A percentile compares a stretch with the other conserved stretches of the same genome.
phyloP scores from a whole-genome alignment of 257 asterid genomes.

The Echites panduratus region DNA sequence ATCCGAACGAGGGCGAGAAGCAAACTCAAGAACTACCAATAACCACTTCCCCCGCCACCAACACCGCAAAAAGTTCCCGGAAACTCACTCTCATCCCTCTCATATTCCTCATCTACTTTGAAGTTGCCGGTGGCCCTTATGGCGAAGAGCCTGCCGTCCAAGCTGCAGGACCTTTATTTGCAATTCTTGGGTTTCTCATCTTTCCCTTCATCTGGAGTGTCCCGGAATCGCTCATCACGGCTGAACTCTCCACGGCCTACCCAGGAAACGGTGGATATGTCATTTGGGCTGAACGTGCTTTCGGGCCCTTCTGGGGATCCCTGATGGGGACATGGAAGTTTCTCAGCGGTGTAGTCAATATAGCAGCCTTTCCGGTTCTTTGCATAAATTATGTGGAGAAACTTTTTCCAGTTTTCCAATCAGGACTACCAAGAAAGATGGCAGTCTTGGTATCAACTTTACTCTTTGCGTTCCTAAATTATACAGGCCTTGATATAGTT shows the following conservation, averaged over 20 bases:
- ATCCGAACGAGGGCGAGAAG: not conserved
- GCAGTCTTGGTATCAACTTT: slow-evolving; percentile 47
- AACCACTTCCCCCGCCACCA: no score
- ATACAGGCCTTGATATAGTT: slow-evolving; percentile 57
- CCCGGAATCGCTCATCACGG: no score
- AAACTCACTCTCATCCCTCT: no score
- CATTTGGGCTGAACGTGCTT: slow-evolving; percentile 92
- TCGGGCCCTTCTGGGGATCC: slow-evolving; percentile 81
- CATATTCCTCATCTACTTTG: no score
- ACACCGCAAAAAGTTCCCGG: no score
- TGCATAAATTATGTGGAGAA: slow-evolving; percentile 50
- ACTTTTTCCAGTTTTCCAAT: slow-evolving; percentile 45
- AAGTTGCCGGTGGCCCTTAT: no score
- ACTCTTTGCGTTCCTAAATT: slow-evolving; percentile 39
- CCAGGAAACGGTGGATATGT: no score
- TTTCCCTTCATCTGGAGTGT: no score
- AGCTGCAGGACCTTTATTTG: no score
- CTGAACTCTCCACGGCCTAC: no score
- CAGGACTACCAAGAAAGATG: slow-evolving; percentile 35
- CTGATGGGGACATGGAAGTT: slow-evolving; percentile 77
- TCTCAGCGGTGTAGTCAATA: slow-evolving; percentile 68
- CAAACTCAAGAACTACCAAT: slow-evolving; percentile 18
- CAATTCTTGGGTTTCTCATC: no score
- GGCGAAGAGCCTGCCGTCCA: no score
- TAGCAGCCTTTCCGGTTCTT: slow-evolving; percentile 69